Conservation (phyloP, 148 eudicot genomes). For the Pharnaceum exiguum region DNA sequence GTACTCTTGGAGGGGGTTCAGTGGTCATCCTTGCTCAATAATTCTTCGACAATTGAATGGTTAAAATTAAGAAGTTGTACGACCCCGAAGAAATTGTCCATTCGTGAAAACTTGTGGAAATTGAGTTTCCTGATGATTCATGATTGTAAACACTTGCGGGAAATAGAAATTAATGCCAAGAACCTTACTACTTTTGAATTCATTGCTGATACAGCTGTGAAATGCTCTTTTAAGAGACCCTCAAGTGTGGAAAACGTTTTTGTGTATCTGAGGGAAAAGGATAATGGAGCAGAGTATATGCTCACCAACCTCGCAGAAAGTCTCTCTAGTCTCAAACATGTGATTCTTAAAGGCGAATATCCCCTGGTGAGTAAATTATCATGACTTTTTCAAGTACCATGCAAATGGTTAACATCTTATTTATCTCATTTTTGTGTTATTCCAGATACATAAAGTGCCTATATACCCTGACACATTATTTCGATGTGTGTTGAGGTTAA, state of each 20-base stretch:
- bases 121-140: background rate
- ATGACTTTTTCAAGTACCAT: background rate
- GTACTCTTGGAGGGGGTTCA: background rate
- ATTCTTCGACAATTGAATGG: background rate
- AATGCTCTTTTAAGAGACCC: background rate
- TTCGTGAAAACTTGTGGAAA: background rate
- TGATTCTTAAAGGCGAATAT: background rate
- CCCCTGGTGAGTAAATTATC: background rate
- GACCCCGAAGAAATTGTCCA: background rate
- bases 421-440: background rate
- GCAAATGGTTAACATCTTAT: no score
- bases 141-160: background rate
- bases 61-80: background rate
- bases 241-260: background rate
- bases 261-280: background rate
- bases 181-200: background rate
- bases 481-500: background rate
- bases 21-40: background rate
- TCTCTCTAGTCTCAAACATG: background rate
- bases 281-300: background rate
- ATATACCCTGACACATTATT: background rate
- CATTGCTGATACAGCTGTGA: background rate
- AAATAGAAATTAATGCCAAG: no score
- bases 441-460: background rate
- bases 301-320: background rate